Percentiles rank a stretch among this genome's conserved stretches.
phyloP scores from a whole-genome alignment of 1,284 basidiomycete species.

The Retiboletus flavoniger region DNA sequence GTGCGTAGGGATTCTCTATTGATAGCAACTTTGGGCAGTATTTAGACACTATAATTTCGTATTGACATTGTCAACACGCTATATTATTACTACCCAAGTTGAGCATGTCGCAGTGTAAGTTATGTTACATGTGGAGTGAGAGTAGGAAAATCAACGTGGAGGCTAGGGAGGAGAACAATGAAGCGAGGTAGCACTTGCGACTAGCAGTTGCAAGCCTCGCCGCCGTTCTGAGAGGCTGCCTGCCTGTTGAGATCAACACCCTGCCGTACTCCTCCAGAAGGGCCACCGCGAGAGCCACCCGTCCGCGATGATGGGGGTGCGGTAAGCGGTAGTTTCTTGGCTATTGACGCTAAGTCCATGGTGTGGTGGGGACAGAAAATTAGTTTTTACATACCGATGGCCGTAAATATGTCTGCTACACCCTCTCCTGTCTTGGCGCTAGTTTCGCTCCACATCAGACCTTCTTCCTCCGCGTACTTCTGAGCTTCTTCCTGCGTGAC shows the following conservation, averaged over 20 bases:
- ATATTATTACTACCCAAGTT: constrained; percentile 29
- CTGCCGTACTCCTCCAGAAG: constrained; percentile 43
- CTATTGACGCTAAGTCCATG: constrained; percentile 39
- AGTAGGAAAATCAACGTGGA: constrained; percentile 12
- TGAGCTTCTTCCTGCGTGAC: constrained; percentile 84
- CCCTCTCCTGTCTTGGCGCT: constrained; percentile 93
- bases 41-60: constrained; percentile 4
- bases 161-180: constrained; percentile 1
- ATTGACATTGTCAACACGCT: constrained; percentile 7
- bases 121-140: constrained; percentile 33
- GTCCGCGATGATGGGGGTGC: constrained; percentile 62
- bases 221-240: constrained; percentile 44
- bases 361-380: background rate
- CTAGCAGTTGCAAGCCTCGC: constrained; percentile 77
- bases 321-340: constrained; percentile 79
- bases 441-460: constrained; percentile 93
- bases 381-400: constrained; percentile 58
- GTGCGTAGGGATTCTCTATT: background rate
- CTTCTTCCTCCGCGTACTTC: constrained; percentile 93
- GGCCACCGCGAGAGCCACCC: constrained; percentile 46
- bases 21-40: background rate
- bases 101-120: constrained; percentile 29
- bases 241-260: constrained; percentile 78
- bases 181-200: constrained; percentile 3
- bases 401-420: constrained; percentile 85